Conservation (phyloP, 225 moss, liverwort and hornwort species). For the Bryoerythrophyllum caledonicum region DNA sequence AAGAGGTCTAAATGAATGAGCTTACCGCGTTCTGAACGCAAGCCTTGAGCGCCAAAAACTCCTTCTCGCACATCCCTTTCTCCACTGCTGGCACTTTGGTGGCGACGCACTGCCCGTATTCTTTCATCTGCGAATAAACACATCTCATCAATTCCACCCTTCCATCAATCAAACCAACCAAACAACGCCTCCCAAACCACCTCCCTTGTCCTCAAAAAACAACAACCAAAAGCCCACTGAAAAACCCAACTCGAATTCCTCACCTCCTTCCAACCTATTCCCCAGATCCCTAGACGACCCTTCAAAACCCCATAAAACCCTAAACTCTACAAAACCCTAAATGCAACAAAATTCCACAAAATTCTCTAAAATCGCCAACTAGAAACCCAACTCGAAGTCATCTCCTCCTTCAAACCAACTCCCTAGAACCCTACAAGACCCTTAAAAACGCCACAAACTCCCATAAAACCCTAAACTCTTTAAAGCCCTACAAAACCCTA, state of each 20-base stretch:
- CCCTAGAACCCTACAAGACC: background rate
- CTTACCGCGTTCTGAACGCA: constrained; percentile 75
- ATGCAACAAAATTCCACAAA: too few relatives aligned
- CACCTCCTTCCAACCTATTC: background rate
- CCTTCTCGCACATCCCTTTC: constrained; percentile 83
- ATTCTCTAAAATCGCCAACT: too few relatives aligned
- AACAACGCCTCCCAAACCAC: background rate
- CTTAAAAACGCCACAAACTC: background rate
- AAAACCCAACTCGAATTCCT: background rate
- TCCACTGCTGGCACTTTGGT: constrained; percentile 82
- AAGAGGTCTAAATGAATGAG: background rate
- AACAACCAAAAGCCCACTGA: background rate
- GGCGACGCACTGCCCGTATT: constrained; percentile 87
- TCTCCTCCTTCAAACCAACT: too few relatives aligned
- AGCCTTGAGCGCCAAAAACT: constrained; percentile 66
- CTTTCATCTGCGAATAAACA: constrained; percentile 59
- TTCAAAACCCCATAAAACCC: background rate
- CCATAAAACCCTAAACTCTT: background rate
- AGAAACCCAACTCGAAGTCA: too few relatives aligned
- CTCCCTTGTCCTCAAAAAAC: background rate
- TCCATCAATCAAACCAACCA: background rate
- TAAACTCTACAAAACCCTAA: background rate
- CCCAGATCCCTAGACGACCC: background rate
- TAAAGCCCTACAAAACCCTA: background rate
- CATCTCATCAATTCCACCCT: constrained; percentile 16